Base-by-base conservation (phyloP, 768 basidiomycete genomes). In the Inosperma sp. region DNA sequence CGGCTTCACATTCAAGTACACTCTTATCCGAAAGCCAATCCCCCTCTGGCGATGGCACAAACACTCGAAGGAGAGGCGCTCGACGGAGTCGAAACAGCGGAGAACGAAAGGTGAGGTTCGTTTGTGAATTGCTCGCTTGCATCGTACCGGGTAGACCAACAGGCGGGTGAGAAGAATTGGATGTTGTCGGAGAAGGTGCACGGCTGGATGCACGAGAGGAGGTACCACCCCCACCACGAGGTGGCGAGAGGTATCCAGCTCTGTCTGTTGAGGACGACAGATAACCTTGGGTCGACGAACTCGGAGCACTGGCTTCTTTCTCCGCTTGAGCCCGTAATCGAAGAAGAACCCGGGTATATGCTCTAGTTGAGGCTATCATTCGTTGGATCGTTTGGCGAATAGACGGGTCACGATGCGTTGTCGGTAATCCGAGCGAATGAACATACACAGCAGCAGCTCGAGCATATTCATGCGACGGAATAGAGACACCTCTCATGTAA, bases 1-100 rank as follows among this genome's bases (percentile, higher is more conserved):
- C 91, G 1, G 77, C 80, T 65, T 93, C 91, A 62, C 90, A 92
- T 59, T 86, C 84, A 49, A 90, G 59, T 16, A 93, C 82, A 51
- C 87, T 85, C 56, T 79, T 75, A 64, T 93, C 90, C 8, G 84
- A 85, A 39, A 93, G 69, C 90, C 90, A 93, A 56, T 86, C 84
- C 6, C 89, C 89, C 47, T 90, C 88, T 0, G 86, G 86, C 7
- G 86, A 88, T 16, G 89, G 91, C 3, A 93, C 86, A 59, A 91
- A 93, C 29, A 89, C 86, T 17, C 87, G 72, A 55, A 93, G 60
- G 16, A 92, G 70, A 19, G 88, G 88, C 2, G 91, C 89, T 12
- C 88, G 83, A 13, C 83, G 77, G 7, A 76, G 63, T 25, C 81
- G 74, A 73, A 83, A 85, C 45, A 93, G 71, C 6, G 90, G 86